phyloP scores from a whole-genome alignment of 2,329 filamentous ascomycete genomes.

The Graphilbum ipis-grandicollis region DNA sequence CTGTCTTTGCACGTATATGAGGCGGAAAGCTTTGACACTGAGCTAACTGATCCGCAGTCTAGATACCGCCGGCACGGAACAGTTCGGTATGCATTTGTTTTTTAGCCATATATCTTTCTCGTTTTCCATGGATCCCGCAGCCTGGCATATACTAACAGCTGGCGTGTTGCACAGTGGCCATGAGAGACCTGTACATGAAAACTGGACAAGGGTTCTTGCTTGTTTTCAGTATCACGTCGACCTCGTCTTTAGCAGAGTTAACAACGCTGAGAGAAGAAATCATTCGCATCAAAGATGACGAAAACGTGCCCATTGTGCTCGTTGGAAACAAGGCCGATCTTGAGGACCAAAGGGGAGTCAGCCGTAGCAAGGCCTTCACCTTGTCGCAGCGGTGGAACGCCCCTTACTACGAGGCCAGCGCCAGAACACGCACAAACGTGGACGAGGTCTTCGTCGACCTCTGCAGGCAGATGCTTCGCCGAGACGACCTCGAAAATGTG shows the following conservation, averaged over 20 bases:
- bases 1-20: too few relatives aligned
- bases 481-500: slow-evolving; percentile 36
- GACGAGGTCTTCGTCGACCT: slow-evolving; percentile 80
- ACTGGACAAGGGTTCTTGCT: slow-evolving; percentile 81
- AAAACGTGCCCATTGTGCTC: slow-evolving; percentile 71
- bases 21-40: too few relatives aligned
- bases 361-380: slow-evolving; percentile 62
- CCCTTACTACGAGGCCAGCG: slow-evolving; percentile 83
- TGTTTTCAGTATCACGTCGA: slow-evolving; percentile 80
- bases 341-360: slow-evolving; percentile 67
- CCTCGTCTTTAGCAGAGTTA: slow-evolving; percentile 68
- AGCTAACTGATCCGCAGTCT: slow-evolving; percentile 30
- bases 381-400: slow-evolving; percentile 79
- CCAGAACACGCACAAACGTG: slow-evolving; percentile 68
- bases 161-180: slow-evolving; percentile 28
- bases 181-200: slow-evolving; percentile 82
- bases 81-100: slow-evolving; percentile 55
- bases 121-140: background rate
- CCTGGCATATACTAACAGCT: background rate
- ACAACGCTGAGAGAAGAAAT: slow-evolving; percentile 74
- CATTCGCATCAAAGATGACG: slow-evolving; percentile 77
- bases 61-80: slow-evolving; percentile 81
- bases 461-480: slow-evolving; percentile 66
- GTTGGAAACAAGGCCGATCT: slow-evolving; percentile 86
- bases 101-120: background rate